Percentiles rank a stretch among this genome's conserved stretches.
Conservation (phyloP, 2,329 filamentous ascomycete species). For the Tolypocladium endophyticum region DNA sequence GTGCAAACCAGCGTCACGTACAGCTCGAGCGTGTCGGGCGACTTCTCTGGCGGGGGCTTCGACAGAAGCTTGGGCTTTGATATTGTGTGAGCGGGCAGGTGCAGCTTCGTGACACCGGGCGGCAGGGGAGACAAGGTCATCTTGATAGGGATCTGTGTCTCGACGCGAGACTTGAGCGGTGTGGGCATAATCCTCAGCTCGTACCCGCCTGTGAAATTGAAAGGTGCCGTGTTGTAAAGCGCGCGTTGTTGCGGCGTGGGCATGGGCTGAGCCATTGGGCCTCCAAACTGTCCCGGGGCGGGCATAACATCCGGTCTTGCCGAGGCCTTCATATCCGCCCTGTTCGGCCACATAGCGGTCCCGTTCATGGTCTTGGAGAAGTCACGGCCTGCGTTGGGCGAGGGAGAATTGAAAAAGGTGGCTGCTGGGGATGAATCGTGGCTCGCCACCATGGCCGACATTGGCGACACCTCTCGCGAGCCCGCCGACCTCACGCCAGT, state of each 20-base stretch:
- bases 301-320: slow-evolving; percentile 13
- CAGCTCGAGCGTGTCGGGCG: slow-evolving; percentile 67
- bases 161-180: slow-evolving; percentile 78
- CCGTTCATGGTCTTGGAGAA: slow-evolving; percentile 22
- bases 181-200: slow-evolving; percentile 54
- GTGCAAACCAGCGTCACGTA: slow-evolving; percentile 80
- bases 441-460: slow-evolving; percentile 39
- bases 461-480: slow-evolving; percentile 45
- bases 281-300: slow-evolving; percentile 14
- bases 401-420: slow-evolving; percentile 35
- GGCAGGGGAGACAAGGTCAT: slow-evolving; percentile 70
- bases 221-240: slow-evolving; percentile 12
- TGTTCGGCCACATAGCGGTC: slow-evolving; percentile 25
- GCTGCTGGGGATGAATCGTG: slow-evolving; percentile 39
- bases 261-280: slow-evolving; percentile 12
- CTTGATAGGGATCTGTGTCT: slow-evolving; percentile 89
- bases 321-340: slow-evolving; percentile 13
- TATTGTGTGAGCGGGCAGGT: slow-evolving; percentile 82
- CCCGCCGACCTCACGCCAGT: slow-evolving; percentile 33
- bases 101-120: slow-evolving; percentile 64
- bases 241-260: slow-evolving; percentile 20
- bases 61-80: slow-evolving; percentile 87
- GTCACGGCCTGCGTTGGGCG: slow-evolving; percentile 29
- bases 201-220: slow-evolving; percentile 22
- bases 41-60: slow-evolving; percentile 55